These are phyloP conservation scores for Sarcomyxa edulis DNA, from an alignment of 768 basidiomycete genomes.

Conservation along the genomic window DNA sequence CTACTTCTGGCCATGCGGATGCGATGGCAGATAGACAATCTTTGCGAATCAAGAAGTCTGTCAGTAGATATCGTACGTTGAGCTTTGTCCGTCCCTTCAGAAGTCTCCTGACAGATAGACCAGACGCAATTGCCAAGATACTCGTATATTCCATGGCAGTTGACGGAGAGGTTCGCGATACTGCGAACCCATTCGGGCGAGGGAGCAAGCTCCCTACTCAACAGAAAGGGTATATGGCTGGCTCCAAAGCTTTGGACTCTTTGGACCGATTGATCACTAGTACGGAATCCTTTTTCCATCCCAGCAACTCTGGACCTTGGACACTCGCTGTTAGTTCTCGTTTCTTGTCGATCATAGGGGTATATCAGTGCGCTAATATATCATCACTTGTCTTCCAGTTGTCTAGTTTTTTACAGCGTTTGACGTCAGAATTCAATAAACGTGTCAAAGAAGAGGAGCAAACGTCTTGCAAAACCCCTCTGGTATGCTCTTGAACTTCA, in stretches of 20 bases:
- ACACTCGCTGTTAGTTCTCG: slow-evolving; percentile 47
- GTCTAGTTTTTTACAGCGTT: slow-evolving; percentile 65
- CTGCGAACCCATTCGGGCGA: slow-evolving; percentile 18
- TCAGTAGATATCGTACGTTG: slow-evolving; percentile 56
- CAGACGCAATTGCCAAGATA: slow-evolving; percentile 77
- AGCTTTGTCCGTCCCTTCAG: slow-evolving; percentile 1
- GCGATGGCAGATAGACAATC: slow-evolving; percentile 48
- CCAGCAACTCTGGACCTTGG: slow-evolving; percentile 88
- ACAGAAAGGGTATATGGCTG: slow-evolving; percentile 61
- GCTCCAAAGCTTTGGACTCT: slow-evolving; percentile 84
- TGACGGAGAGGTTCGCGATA: slow-evolving; percentile 60
- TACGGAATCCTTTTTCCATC: slow-evolving; percentile 94
- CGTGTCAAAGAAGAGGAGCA: slow-evolving; percentile 78
- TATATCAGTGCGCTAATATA: no score
- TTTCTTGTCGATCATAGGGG: slow-evolving; percentile 7
- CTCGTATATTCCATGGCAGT: slow-evolving; percentile 87
- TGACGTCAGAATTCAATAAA: slow-evolving; percentile 73
- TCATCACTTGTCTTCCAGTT: slow-evolving; percentile 41
- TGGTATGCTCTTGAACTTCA: slow-evolving; percentile 48
- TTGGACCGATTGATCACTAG: slow-evolving; percentile 86
- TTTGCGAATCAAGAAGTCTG: slow-evolving; percentile 62
- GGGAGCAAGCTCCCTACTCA: slow-evolving; percentile 21
- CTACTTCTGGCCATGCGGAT: slow-evolving; percentile 71
- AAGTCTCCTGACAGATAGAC: slow-evolving; percentile 5
- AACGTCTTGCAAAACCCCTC: slow-evolving; percentile 72